Percentiles rank a stretch among this genome's conserved stretches.
phyloP scores from a whole-genome alignment of 2,329 filamentous ascomycete genomes.

The Phyllachora maydis region DNA sequence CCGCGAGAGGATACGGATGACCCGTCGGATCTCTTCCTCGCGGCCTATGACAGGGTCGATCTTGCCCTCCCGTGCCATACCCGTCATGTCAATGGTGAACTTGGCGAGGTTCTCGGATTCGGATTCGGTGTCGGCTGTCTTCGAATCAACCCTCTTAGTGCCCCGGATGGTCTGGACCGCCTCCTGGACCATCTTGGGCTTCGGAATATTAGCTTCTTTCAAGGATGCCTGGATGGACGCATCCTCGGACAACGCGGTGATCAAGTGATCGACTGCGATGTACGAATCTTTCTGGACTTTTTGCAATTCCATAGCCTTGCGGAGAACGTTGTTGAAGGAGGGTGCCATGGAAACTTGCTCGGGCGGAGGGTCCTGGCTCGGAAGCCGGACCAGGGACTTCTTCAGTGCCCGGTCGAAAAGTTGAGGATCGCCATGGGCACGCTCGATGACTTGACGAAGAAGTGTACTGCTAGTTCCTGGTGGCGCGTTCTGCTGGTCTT shows the following conservation, averaged over 20 bases:
- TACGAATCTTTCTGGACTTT: slow-evolving; percentile 96
- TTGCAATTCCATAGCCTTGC: slow-evolving; percentile 71
- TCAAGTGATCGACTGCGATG: slow-evolving; percentile 88
- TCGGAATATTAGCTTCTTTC: slow-evolving; percentile 77
- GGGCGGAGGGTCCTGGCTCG: slow-evolving; percentile 86
- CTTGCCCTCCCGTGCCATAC: slow-evolving; percentile 90
- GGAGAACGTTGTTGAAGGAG: slow-evolving; percentile 60
- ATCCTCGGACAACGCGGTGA: slow-evolving; percentile 70
- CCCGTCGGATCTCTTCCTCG: slow-evolving; percentile 86
- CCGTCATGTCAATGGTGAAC: slow-evolving; percentile 97
- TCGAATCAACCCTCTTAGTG: slow-evolving; percentile 83
- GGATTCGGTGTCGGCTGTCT: slow-evolving; percentile 80
- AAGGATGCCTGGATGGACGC: slow-evolving; percentile 49
- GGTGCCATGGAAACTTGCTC: slow-evolving; percentile 72
- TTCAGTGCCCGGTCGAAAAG: slow-evolving; percentile 76
- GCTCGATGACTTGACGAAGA: slow-evolving; percentile 85
- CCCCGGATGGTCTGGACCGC: slow-evolving; percentile 86
- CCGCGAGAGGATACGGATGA: slow-evolving; percentile 77
- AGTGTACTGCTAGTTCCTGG: slow-evolving; percentile 48
- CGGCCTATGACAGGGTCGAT: slow-evolving; percentile 93
- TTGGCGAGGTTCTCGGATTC: slow-evolving; percentile 94
- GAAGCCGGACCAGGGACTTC: slow-evolving; percentile 74
- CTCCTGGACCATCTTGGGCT: slow-evolving; percentile 72
- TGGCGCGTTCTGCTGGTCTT: slow-evolving; percentile 62
- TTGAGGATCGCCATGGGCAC: slow-evolving; percentile 82